A percentile compares a stretch with the other conserved stretches of the same genome.
Conservation (phyloP, 2,329 filamentous ascomycete species). For the Ilyonectria mors-panacis region DNA sequence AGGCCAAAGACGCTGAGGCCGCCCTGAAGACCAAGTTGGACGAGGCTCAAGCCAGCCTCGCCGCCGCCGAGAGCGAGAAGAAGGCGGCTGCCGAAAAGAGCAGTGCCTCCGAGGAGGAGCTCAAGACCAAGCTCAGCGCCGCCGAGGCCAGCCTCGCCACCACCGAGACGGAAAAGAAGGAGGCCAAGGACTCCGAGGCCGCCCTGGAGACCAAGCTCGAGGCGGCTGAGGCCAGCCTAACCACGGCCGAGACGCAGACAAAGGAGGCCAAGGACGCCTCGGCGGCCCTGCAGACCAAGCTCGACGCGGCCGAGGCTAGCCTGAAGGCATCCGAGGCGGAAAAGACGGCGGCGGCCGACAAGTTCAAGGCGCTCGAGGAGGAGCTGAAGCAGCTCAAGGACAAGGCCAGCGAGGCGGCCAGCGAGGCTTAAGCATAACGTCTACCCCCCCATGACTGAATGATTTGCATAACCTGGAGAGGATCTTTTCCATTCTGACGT, state of each 20-base stretch:
- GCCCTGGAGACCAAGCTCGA: slow-evolving; percentile 27
- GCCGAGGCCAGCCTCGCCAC: slow-evolving; percentile 23
- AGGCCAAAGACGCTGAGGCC: slow-evolving; percentile 30
- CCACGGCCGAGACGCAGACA: slow-evolving; percentile 2
- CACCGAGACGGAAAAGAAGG: slow-evolving; percentile 27
- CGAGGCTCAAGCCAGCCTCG: slow-evolving; percentile 27
- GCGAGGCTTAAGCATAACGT: slow-evolving; percentile 30
- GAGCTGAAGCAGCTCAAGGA: slow-evolving; percentile 37
- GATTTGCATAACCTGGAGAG: slow-evolving; percentile 28
- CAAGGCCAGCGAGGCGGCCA: slow-evolving; percentile 27
- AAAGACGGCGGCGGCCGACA: slow-evolving; percentile 28
- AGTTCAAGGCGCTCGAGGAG: slow-evolving; percentile 27
- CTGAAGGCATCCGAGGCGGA: slow-evolving; percentile 37
- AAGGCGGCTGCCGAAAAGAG: slow-evolving; percentile 20
- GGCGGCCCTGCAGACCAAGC: slow-evolving; percentile 39
- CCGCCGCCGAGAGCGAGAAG: slow-evolving; percentile 26
- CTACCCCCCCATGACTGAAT: slow-evolving; percentile 27
- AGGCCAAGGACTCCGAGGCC: slow-evolving; percentile 21
- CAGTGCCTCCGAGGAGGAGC: slow-evolving; percentile 40
- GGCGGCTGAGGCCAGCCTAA: slow-evolving; percentile 8
- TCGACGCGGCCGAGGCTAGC: slow-evolving; percentile 36
- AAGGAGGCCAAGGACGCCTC: slow-evolving; percentile 24
- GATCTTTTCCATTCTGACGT: slow-evolving; percentile 33
- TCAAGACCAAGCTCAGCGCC: slow-evolving; percentile 38
- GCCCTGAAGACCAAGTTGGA: slow-evolving; percentile 33